These are phyloP conservation scores for Suhomyces maxii DNA, from an alignment of 1,139 yeast genomes.

Conservation along the genomic window DNA sequence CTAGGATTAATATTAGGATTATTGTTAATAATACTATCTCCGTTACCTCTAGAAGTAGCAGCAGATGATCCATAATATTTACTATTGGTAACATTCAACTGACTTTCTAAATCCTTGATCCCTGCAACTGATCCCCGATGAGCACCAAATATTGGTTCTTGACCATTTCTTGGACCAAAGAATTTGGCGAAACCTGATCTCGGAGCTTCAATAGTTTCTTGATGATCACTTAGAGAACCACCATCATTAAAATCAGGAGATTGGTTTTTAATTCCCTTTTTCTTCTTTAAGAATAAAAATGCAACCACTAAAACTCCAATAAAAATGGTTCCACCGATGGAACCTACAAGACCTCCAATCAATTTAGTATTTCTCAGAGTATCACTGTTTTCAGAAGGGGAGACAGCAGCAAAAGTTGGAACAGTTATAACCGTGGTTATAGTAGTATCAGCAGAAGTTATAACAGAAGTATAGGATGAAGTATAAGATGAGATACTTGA, in stretches of 20 bases:
- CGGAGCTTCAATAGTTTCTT: constrained; percentile 11
- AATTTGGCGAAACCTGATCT: constrained; percentile 30
- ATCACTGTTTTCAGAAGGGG: constrained; percentile 13
- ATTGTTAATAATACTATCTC: not conserved
- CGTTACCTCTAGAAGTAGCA: constrained; percentile 11
- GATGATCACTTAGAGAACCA: constrained; percentile 10
- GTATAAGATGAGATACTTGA: constrained; percentile 7
- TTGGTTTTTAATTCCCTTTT: constrained; percentile 40
- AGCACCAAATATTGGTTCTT: constrained; percentile 13
- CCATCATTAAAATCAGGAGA: constrained; percentile 46
- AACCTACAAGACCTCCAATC: constrained; percentile 51
- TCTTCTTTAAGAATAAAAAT: constrained; percentile 36
- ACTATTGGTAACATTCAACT: constrained; percentile 20
- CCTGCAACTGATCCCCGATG: constrained; percentile 18
- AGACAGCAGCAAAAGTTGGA: constrained; percentile 30
- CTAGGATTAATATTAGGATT: too few species aligned
- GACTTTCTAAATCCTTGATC: constrained; percentile 25
- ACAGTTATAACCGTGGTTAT: constrained; percentile 43
- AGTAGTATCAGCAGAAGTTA: constrained; percentile 36
- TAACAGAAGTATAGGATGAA: constrained; percentile 26
- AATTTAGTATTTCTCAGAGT: constrained; percentile 35
- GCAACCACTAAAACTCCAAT: constrained; percentile 41
- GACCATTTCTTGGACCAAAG: constrained; percentile 28
- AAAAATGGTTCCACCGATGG: constrained; percentile 47
- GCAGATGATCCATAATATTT: constrained; percentile 19